These are phyloP conservation scores for Leccinum variicolor DNA, from an alignment of 768 basidiomycete species.

Conservation along the genomic window DNA sequence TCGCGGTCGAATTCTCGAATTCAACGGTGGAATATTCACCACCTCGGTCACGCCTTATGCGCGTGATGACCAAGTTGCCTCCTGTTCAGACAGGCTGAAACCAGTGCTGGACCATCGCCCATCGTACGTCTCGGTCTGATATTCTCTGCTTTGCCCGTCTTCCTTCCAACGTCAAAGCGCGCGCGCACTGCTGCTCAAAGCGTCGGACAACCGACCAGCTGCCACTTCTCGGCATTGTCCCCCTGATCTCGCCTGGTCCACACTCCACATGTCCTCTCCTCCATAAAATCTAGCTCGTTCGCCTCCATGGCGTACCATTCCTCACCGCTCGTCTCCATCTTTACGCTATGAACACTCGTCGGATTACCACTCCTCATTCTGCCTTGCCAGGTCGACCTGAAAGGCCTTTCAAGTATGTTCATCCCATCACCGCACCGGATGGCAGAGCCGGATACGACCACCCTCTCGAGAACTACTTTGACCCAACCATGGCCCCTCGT, in stretches of 20 bases:
- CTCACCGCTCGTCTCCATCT: constrained; percentile 4
- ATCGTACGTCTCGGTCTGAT: background rate
- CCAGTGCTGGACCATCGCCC: constrained; percentile 6
- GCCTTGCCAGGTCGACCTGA: constrained; percentile 11
- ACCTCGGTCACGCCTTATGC: constrained; percentile 13
- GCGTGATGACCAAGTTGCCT: constrained; percentile 13
- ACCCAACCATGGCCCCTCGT: constrained; percentile 15
- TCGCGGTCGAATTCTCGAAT: constrained; percentile 5
- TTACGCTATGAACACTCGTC: constrained; percentile 10
- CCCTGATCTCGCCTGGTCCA: constrained; percentile 14
- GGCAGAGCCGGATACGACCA: constrained; percentile 20
- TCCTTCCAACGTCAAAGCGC: constrained; percentile 12
- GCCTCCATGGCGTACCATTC: constrained; percentile 1
- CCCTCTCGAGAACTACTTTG: constrained; percentile 26
- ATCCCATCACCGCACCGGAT: constrained; percentile 6
- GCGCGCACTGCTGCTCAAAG: constrained; percentile 2
- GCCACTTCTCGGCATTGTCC: constrained; percentile 12
- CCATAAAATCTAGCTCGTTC: constrained; percentile 14
- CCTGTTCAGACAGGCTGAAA: constrained; percentile 2
- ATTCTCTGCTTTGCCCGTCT: background rate
- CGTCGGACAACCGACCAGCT: background rate
- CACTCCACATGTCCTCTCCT: constrained; percentile 16
- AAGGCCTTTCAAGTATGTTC: constrained; percentile 12
- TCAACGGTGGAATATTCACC: background rate
- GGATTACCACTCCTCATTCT: constrained; percentile 6